These are phyloP conservation scores for Lophiotrema nucula DNA, from an alignment of 495 filamentous ascomycete species.

Conservation along the genomic window DNA sequence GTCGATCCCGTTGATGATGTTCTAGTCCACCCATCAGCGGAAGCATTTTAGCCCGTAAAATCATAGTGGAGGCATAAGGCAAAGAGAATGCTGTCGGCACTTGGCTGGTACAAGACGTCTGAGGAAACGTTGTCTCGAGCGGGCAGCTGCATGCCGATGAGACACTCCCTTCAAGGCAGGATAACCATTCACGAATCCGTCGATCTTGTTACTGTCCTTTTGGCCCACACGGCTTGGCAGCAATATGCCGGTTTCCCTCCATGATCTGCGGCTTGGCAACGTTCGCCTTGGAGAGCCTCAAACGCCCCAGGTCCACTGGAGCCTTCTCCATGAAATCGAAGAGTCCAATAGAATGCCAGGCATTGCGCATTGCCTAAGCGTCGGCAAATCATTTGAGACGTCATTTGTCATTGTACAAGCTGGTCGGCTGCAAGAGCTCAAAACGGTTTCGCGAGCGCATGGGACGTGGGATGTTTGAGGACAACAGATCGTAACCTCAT, in stretches of 20 bases:
- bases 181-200: too few species aligned
- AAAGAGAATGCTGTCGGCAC: background rate
- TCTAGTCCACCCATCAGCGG: too few species aligned
- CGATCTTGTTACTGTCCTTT: too few species aligned
- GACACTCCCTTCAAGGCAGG: too few species aligned
- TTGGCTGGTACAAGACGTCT: conserved; percentile 10
- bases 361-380: background rate
- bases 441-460: background rate
- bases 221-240: background rate
- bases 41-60: too few species aligned
- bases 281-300: background rate
- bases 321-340: background rate
- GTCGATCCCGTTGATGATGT: too few species aligned
- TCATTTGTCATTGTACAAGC: background rate
- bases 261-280: background rate
- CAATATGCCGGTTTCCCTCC: background rate
- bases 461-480: conserved; percentile 6
- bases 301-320: background rate
- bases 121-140: background rate
- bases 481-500: background rate
- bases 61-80: background rate
- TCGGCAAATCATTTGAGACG: background rate
- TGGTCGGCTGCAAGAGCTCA: background rate
- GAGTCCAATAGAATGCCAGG: background rate
- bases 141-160: background rate